Percentiles rank a stretch among this genome's conserved stretches.
Conservation (phyloP, 1,284 basidiomycete species). For the Malassezia restricta region DNA sequence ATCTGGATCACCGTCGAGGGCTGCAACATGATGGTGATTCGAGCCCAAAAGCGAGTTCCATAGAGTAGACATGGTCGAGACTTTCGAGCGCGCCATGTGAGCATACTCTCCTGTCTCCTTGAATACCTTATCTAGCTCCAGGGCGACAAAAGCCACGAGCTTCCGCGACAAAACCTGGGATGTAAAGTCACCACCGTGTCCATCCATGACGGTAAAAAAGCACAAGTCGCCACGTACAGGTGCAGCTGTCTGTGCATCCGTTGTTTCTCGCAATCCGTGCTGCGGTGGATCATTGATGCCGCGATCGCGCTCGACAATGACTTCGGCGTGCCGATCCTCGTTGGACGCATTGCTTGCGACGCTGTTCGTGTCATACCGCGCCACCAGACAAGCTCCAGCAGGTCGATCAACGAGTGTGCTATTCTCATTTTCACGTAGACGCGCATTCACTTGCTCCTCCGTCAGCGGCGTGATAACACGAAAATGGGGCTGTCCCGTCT, state of each 20-base stretch:
- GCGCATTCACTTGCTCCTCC: conserved; percentile 32
- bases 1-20: conserved; percentile 54
- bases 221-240: conserved; percentile 29
- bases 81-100: conserved; percentile 36
- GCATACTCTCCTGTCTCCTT: conserved; percentile 46
- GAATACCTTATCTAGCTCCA: conserved; percentile 57
- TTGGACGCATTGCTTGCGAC: conserved; percentile 41
- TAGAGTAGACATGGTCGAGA: conserved; percentile 30
- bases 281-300: conserved; percentile 17
- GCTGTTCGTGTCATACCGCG: conserved; percentile 42
- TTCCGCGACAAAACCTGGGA: conserved; percentile 70
- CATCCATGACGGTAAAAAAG: conserved; percentile 83
- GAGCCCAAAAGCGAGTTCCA: conserved; percentile 38
- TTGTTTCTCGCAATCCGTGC: not conserved
- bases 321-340: conserved; percentile 42
- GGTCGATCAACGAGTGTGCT: conserved; percentile 36
- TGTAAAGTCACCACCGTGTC: conserved; percentile 74
- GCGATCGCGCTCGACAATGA: conserved; percentile 41
- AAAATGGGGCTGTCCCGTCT: conserved; percentile 22
- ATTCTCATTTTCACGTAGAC: conserved; percentile 32
- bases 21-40: conserved; percentile 9
- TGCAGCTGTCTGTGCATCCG: not conserved
- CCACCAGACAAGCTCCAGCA: conserved; percentile 32
- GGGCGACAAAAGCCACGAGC: conserved; percentile 71
- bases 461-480: conserved; percentile 38